Evolutionary conservation across 1,139 yeast species (phyloP), one percentile per base, ranked within the genome.

Genomic region (Scheffersomyces insectosa): DNA sequence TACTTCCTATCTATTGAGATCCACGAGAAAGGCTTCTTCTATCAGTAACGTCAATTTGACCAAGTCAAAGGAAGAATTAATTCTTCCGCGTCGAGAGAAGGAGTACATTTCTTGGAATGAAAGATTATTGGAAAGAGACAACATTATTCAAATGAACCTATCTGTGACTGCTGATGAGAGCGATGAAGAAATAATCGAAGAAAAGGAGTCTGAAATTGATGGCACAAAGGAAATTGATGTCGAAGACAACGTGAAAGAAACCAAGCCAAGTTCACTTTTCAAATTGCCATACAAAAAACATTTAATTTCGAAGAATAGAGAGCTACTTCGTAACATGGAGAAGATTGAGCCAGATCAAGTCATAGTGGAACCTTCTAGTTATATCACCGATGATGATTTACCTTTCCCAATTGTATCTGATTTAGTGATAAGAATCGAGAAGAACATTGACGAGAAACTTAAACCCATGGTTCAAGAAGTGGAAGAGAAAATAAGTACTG

Each of bases 1-100:
- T 13, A 78, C 82, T 5, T 72, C 83, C 0, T 79, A 78, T 51
- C 65, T 82, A 40, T 70, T 79, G 51, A 68, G 87, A 49, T 77
- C 84, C 4, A 77, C 83, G 0, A 67, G 86, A 51, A 82, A 82
- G 53, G 70, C 72, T 0, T 73, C 80, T 4, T 65, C 66, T 16
- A 69, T 72, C 12, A 64, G 74, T 42, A 72, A 67, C 47, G 55
- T 66, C 11, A 68, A 71, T 42, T 53, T 69, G 29, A 52, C 64
- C 10, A 72, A 69, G 46, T 64, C 77, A 1, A 70, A 69, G 43
- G 79, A 73, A 33, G 77, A 71, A 37, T 58, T 73, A 14, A 64
- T 72, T 9, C 47, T 63, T 36, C 69, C 72, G 1, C 65, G 61
- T 42, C 62, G 56, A 37, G 63, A 63, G 8, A 64, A 62, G 43